These are phyloP conservation scores for Hygrophila difformis DNA, from an alignment of 257 asterid species.

Conservation along the genomic window DNA sequence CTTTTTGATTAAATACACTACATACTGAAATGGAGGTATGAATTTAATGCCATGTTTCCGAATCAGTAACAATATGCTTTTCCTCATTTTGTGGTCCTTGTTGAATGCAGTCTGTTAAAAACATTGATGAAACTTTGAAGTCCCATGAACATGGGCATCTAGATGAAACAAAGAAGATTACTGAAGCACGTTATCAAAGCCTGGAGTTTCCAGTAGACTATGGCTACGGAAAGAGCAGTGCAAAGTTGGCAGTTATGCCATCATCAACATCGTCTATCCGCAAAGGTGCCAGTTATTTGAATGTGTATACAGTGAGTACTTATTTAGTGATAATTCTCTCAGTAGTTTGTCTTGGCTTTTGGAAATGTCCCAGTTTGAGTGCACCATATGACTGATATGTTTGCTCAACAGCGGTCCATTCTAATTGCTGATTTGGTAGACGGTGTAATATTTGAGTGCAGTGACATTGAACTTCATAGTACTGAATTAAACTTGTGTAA, in stretches of 20 bases:
- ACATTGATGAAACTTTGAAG: not conserved
- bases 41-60: no score
- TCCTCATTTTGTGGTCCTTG: not conserved
- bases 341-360: conserved; percentile 8
- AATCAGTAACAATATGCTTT: no score
- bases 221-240: not conserved
- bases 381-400: not conserved
- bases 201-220: not conserved
- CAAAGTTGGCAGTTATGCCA: conserved; percentile 1
- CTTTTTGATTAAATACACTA: no score
- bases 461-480: not conserved
- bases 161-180: not conserved
- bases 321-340: conserved; percentile 16
- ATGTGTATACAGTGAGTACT: conserved; percentile 7
- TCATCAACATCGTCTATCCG: not conserved
- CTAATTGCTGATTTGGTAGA: not conserved
- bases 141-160: conserved; percentile 3
- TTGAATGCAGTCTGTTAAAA: conserved; percentile 14
- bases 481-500: no score
- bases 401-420: not conserved
- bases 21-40: no score
- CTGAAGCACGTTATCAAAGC: not conserved
- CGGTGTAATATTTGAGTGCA: not conserved
- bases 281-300: not conserved
- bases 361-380: conserved; percentile 15